Percentiles rank a stretch among this genome's conserved stretches.
These are phyloP conservation scores for Talaromyces sp. DNA, from an alignment of 2,329 filamentous ascomycete species.

Conservation along the genomic window DNA sequence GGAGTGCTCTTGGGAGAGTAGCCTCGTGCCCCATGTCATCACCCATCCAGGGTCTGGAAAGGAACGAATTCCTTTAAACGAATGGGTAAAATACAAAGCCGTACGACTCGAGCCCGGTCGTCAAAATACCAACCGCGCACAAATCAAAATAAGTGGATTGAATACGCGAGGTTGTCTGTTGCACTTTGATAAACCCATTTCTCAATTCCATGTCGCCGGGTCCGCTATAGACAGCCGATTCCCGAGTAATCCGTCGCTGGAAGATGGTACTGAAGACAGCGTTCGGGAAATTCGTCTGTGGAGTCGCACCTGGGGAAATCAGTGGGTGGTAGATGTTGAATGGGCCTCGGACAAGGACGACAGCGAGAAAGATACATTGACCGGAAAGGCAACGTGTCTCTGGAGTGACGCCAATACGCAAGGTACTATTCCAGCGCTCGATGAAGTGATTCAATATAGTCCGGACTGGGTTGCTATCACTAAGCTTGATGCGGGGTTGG, in stretches of 20 bases:
- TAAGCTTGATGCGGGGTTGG: constrained; percentile 71
- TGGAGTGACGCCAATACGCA: constrained; percentile 80
- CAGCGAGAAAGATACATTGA: constrained; percentile 39
- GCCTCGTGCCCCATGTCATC: constrained; percentile 59
- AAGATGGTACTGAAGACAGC: constrained; percentile 41
- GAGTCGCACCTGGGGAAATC: constrained; percentile 71
- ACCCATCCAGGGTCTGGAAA: constrained; percentile 32
- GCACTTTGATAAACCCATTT: constrained; percentile 63
- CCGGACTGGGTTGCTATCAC: constrained; percentile 75
- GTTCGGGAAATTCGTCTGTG: constrained; percentile 69
- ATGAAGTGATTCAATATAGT: constrained; percentile 70
- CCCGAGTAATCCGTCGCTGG: constrained; percentile 51
- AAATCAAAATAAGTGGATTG: constrained; percentile 61
- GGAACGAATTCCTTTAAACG: constrained; percentile 40
- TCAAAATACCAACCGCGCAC: constrained; percentile 38
- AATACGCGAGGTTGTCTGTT: constrained; percentile 78
- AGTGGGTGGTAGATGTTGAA: constrained; percentile 69
- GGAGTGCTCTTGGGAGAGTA: constrained; percentile 66
- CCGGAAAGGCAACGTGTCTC: constrained; percentile 67
- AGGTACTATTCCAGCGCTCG: constrained; percentile 72
- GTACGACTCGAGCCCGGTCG: constrained; percentile 35
- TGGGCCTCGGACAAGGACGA: constrained; percentile 44
- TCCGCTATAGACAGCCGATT: constrained; percentile 58
- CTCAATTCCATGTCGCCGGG: constrained; percentile 59
- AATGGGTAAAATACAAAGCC: constrained; percentile 65